phyloP scores from a whole-genome alignment of 2,329 filamentous ascomycete species.

The Tolypocladium pustulatum region DNA sequence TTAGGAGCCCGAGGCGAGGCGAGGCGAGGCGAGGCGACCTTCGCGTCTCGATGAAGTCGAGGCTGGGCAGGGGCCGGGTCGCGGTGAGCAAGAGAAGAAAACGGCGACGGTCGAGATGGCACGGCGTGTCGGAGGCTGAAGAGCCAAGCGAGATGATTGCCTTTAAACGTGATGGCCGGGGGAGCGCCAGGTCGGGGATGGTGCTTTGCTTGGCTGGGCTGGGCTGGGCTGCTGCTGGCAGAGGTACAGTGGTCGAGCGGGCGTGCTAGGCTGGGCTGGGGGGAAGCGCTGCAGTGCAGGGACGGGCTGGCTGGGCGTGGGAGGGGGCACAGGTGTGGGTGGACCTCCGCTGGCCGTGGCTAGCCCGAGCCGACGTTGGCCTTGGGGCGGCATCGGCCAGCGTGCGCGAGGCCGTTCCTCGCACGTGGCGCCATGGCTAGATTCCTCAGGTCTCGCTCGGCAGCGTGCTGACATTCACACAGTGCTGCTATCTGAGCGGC shows the following conservation, averaged over 20 bases:
- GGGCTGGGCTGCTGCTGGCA: background rate
- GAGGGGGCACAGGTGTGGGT: background rate
- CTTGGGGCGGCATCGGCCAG: too few species aligned
- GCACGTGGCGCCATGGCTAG: background rate
- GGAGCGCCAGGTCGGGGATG: slow-evolving; percentile 21
- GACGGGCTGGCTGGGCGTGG: background rate
- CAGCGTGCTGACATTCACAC: background rate
- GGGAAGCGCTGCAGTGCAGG: background rate
- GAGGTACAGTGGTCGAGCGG: background rate
- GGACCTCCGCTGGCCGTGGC: background rate
- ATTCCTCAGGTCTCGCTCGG: background rate
- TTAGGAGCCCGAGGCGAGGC: background rate
- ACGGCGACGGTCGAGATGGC: slow-evolving; percentile 4
- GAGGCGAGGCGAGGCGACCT: too few species aligned
- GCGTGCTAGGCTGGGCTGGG: background rate
- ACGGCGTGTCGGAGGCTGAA: slow-evolving; percentile 34
- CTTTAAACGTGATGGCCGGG: slow-evolving; percentile 28
- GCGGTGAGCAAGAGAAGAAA: slow-evolving; percentile 5
- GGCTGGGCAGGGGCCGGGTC: background rate
- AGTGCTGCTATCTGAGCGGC: background rate
- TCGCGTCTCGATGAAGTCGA: slow-evolving; percentile 3
- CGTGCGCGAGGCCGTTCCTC: background rate
- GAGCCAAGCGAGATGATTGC: slow-evolving; percentile 43
- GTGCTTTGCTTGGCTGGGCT: slow-evolving; percentile 11
- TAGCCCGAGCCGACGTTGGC: background rate